Evolutionary conservation across 1,284 basidiomycete genomes (phyloP), one percentile per base, ranked within the genome.

Genomic region (Gomphus bonarii): DNA sequence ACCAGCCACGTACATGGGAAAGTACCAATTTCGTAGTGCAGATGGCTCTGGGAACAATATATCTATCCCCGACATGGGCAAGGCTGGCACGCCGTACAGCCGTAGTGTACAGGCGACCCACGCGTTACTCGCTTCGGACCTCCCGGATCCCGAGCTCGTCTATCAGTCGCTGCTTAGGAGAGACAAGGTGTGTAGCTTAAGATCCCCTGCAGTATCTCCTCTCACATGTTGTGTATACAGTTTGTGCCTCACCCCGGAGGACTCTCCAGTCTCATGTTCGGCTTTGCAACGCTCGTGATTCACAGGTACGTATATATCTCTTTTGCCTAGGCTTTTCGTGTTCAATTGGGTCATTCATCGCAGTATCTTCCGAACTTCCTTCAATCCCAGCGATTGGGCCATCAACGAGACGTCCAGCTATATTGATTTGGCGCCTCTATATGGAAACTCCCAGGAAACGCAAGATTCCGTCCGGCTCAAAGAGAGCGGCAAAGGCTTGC

Each of bases 341-440:
- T 16, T 40, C 10, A 30, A 25, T 25, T 16, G 16, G 25, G 1
- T 54, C 56, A 16, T 18, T 43, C 16, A 14, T 3, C 48, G 35
- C 58, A 85, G 82, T 35, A 80, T 87, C 50, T 89, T 88, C 76
- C 84, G 85, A 47, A 88, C 84, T 0, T 81, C 80, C 6, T 84
- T 88, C 67, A 67, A 65, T 1, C n/a, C n/a, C n/a, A n/a, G n/a
- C n/a, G 72, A 87, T 57, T 74, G 77, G 30, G 78, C 75, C 63
- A 84, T 89, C 66, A 95, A 95, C 70, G 79, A 91, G 65, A 91
- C 91, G 7, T 89, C 88, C 0, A 88, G 88, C 11, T 95, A 95
- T 65, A 83, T 93, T 60, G 92, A 95, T 64, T 78, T 95, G 2
- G 78, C 82, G 8, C 88, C 88, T 0, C 70, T 92, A 28, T 94